A percentile compares a stretch with the other conserved stretches of the same genome.
These are phyloP conservation scores for Casaregolazyma suthepensis DNA, from an alignment of 1,139 yeast species.

Conservation along the genomic window DNA sequence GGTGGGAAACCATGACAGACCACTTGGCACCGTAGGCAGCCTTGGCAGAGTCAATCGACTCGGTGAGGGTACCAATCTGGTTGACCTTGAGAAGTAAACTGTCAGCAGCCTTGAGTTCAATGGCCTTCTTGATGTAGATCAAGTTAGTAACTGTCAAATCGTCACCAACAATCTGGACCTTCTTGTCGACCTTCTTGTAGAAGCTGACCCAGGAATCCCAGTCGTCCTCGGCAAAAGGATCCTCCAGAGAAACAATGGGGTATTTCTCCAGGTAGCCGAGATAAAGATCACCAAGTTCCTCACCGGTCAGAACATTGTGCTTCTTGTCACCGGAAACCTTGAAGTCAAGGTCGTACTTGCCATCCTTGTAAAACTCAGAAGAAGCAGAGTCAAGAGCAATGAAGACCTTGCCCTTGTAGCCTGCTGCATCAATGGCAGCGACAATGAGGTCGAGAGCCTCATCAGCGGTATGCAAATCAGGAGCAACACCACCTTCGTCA, in stretches of 20 bases:
- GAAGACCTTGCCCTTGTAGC: constrained; percentile 83
- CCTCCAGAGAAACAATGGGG: constrained; percentile 97
- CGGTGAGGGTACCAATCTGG: constrained; percentile 80
- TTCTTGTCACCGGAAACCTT: constrained; percentile 88
- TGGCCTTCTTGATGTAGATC: constrained; percentile 83
- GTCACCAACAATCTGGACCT: constrained; percentile 89
- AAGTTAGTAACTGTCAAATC: constrained; percentile 99
- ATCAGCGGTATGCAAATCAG: constrained; percentile 85
- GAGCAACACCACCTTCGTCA: constrained; percentile 99
- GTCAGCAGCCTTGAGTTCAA: constrained; percentile 89
- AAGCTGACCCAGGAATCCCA: constrained; percentile 96
- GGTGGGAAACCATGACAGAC: constrained; percentile 96
- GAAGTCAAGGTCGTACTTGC: constrained; percentile 94
- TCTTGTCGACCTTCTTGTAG: constrained; percentile 55
- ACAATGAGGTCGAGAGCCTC: constrained; percentile 93
- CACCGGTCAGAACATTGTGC: constrained; percentile 84
- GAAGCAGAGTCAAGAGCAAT: constrained; percentile 96
- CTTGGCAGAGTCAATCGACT: constrained; percentile 81
- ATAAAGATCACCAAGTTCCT: constrained; percentile 79
- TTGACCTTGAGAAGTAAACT: constrained; percentile 89
- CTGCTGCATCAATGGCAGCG: constrained; percentile 82
- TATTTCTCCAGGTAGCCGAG: constrained; percentile 69
- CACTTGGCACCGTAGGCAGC: constrained; percentile 80
- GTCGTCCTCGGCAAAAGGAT: constrained; percentile 98
- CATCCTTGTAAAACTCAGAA: constrained; percentile 93